Conservation (phyloP, 352 stramenopile species). For the Phytophthora melonis region DNA sequence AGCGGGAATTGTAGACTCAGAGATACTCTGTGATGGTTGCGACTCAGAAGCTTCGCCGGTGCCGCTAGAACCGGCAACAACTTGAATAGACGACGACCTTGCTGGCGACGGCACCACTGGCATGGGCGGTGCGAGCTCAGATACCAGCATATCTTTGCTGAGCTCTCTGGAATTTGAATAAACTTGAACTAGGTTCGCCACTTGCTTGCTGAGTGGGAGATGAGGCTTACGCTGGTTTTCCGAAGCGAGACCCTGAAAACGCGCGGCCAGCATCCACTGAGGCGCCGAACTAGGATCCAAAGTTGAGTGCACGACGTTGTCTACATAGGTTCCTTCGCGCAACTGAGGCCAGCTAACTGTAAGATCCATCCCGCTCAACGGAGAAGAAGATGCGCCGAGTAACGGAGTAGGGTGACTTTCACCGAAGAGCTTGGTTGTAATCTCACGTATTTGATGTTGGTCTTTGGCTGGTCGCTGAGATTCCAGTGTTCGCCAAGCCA, state of each 20-base stretch:
- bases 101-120: slow-evolving; percentile 24
- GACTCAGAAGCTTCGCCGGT: neutral
- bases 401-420: slow-evolving; percentile 34
- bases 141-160: slow-evolving; percentile 76
- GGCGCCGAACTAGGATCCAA: slow-evolving; percentile 71
- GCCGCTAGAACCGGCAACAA: neutral
- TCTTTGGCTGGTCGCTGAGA: slow-evolving; percentile 24
- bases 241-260: slow-evolving; percentile 51
- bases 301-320: slow-evolving; percentile 87
- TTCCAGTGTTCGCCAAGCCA: slow-evolving; percentile 40
- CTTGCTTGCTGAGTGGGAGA: slow-evolving; percentile 67
- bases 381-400: slow-evolving; percentile 48
- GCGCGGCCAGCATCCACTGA: slow-evolving; percentile 66
- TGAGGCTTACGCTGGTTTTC: slow-evolving; percentile 65
- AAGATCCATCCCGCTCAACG: slow-evolving; percentile 66
- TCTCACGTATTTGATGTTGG: slow-evolving; percentile 33
- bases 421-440: slow-evolving; percentile 53
- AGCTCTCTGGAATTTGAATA: slow-evolving; percentile 78
- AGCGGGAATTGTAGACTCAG: slow-evolving; percentile 64
- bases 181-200: slow-evolving; percentile 78
- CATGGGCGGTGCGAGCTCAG: slow-evolving; percentile 71
- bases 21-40: slow-evolving; percentile 27
- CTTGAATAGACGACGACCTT: slow-evolving; percentile 19
- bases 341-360: slow-evolving; percentile 74
- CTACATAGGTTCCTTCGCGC: slow-evolving; percentile 83